Conservation (phyloP, 257 asterid genomes). For the Nyctanthes arbortristis region DNA sequence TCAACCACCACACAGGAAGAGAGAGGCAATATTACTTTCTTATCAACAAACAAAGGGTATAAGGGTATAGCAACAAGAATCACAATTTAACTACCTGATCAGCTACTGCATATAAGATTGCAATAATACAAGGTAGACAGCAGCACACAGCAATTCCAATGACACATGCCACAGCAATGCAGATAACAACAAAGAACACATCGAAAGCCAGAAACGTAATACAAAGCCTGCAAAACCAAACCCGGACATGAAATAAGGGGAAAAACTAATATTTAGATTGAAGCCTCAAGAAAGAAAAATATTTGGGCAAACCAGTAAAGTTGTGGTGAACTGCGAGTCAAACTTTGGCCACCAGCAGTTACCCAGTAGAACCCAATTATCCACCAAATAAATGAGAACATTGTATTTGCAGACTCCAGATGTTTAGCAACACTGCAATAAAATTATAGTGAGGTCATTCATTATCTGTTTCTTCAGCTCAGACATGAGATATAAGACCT, state of each 20-base stretch:
- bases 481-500: neutral
- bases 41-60: neutral
- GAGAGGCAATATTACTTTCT: neutral
- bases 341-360: constrained; percentile 69
- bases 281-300: constrained; percentile 18
- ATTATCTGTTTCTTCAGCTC: constrained; percentile 15
- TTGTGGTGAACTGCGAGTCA: constrained; percentile 71
- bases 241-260: neutral
- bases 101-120: constrained; percentile 90
- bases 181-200: constrained; percentile 93
- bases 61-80: neutral
- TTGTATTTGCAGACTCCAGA: constrained; percentile 91
- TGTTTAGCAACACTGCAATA: constrained; percentile 67
- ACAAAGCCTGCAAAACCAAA: constrained; percentile 77
- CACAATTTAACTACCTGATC: constrained; percentile 66
- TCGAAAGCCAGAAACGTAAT: constrained; percentile 95
- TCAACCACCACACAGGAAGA: neutral
- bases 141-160: constrained; percentile 98
- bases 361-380: constrained; percentile 96
- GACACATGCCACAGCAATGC: constrained; percentile 93
- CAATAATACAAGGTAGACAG: constrained; percentile 96
- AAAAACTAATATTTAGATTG: neutral
- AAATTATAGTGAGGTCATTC: constrained; percentile 15
- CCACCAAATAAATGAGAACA: constrained; percentile 99
- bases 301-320: constrained; percentile 77